Percentiles rank a stretch among this genome's conserved stretches.
Conservation (phyloP, 176 grass and related monocot species). For the Eremochloa ophiuroides region DNA sequence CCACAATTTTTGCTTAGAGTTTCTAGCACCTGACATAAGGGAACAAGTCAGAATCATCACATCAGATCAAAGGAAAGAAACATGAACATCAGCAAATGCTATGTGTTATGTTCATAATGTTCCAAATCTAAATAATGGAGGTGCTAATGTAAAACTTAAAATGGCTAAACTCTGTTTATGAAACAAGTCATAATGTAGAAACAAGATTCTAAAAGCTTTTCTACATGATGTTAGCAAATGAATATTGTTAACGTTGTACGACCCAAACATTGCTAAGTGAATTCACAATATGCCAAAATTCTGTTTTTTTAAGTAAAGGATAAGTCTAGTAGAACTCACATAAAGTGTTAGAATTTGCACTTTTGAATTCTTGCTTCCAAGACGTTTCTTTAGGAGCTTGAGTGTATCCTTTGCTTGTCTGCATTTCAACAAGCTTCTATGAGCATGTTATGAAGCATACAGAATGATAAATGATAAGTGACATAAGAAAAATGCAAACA, state of each 20-base stretch:
- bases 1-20: slow-evolving; percentile 99
- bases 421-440: slow-evolving; percentile 36
- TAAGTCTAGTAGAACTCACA: slow-evolving; percentile 47
- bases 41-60: neutral
- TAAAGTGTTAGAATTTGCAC: slow-evolving; percentile 86
- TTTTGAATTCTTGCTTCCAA: slow-evolving; percentile 90
- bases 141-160: slow-evolving; percentile 13
- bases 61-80: slow-evolving; percentile 12
- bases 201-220: neutral
- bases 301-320: neutral
- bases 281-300: neutral
- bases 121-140: neutral
- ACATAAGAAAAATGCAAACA: neutral
- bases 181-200: neutral
- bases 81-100: neutral
- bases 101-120: neutral
- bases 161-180: neutral
- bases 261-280: slow-evolving; percentile 8
- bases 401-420: slow-evolving; percentile 91
- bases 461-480: neutral
- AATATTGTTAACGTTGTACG: neutral
- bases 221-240: neutral
- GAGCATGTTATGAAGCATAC: slow-evolving; percentile 15
- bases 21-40: slow-evolving; percentile 68
- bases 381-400: slow-evolving; percentile 97